A percentile compares a stretch with the other conserved stretches of the same genome.
Conservation (phyloP, 2,329 filamentous ascomycete species). For the Beauveria sp. region DNA sequence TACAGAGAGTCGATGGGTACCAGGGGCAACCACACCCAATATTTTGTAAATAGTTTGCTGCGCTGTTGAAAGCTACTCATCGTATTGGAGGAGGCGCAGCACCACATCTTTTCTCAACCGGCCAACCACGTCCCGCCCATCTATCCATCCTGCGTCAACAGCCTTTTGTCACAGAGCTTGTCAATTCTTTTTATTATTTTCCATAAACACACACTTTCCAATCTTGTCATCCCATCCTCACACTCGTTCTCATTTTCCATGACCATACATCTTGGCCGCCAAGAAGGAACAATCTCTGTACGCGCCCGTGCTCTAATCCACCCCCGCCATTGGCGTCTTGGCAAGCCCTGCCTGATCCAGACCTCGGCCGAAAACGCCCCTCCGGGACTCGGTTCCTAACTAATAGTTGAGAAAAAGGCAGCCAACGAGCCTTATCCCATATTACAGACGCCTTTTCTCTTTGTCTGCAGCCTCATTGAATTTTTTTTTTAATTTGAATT, state of each 20-base stretch:
- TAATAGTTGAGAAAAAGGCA: background rate
- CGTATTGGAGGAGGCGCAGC: background rate
- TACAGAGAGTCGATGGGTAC: too few relatives aligned
- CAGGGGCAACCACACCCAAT: too few relatives aligned
- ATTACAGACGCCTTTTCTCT: background rate
- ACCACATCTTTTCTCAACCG: background rate
- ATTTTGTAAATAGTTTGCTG: too few relatives aligned
- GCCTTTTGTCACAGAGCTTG: background rate
- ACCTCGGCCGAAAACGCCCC: background rate
- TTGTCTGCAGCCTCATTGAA: too few relatives aligned
- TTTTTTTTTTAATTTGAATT: too few relatives aligned
- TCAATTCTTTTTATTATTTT: background rate
- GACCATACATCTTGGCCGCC: background rate
- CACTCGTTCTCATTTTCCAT: background rate
- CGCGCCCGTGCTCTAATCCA: background rate
- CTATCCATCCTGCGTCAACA: background rate
- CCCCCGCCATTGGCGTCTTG: background rate
- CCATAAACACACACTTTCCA: background rate
- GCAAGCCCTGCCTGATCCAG: background rate
- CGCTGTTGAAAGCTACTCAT: background rate
- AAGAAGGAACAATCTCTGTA: background rate
- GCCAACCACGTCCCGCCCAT: background rate
- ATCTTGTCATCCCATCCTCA: background rate
- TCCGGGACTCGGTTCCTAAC: too few relatives aligned
- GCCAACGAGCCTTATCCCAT: background rate